Evolutionary conservation across 2,329 filamentous ascomycete species (phyloP).

Genomic region (Botrytis elliptica): DNA sequence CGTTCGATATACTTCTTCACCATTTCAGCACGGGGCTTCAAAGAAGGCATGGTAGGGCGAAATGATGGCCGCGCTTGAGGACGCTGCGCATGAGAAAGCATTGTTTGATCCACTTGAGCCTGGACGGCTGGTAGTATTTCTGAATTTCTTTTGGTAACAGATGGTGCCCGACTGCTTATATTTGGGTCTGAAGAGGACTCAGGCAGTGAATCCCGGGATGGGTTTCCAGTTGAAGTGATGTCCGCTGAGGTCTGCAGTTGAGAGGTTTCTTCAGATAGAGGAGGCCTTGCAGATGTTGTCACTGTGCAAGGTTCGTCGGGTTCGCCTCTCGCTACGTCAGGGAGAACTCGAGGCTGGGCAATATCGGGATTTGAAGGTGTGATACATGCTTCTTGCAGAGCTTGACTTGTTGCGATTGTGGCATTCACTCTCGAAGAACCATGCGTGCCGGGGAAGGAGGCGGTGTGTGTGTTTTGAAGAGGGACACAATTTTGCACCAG

Average conservation of each 20-base stretch:
- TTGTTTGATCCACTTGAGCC: background rate
- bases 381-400: slow-evolving; percentile 3
- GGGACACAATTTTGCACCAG: background rate
- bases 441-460: background rate
- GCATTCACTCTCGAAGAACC: slow-evolving; percentile 4
- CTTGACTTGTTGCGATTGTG: background rate
- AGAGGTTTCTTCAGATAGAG: background rate
- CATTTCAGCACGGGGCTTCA: slow-evolving; percentile 29
- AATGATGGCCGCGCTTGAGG: slow-evolving; percentile 28
- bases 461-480: slow-evolving; percentile 10
- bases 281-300: slow-evolving; percentile 12
- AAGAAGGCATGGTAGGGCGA: slow-evolving; percentile 26
- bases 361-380: slow-evolving; percentile 11
- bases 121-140: background rate
- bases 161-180: background rate
- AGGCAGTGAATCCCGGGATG: background rate
- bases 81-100: slow-evolving; percentile 19
- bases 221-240: background rate
- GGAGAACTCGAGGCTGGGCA: background rate
- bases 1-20: slow-evolving; percentile 34
- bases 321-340: slow-evolving; percentile 14
- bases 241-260: background rate
- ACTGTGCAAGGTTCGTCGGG: slow-evolving; percentile 3
- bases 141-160: background rate
- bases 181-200: background rate